Evolutionary conservation across 2,329 filamentous ascomycete species (phyloP).

Genomic region (Cytospora piceicola): DNA sequence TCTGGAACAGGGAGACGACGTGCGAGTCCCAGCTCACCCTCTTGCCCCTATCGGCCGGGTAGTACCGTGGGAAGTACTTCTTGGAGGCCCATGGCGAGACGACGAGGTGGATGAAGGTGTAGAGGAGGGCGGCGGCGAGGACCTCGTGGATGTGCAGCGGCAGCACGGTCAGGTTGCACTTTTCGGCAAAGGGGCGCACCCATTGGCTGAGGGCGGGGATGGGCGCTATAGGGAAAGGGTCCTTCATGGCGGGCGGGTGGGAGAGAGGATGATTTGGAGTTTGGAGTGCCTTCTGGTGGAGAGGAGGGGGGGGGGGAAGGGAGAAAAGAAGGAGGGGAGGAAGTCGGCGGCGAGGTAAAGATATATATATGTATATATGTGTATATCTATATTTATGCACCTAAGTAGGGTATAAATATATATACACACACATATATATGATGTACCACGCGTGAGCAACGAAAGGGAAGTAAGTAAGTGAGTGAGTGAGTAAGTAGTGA

Average conservation of each 20-base stretch:
- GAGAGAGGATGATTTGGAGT: no score
- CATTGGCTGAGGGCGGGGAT: slow-evolving; percentile 60
- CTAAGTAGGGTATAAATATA: neutral
- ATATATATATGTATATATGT: neutral
- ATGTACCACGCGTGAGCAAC: neutral
- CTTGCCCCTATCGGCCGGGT: slow-evolving; percentile 66
- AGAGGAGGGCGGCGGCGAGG: slow-evolving; percentile 65
- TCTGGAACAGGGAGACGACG: slow-evolving; percentile 82
- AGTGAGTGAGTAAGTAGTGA: no score
- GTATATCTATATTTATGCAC: neutral
- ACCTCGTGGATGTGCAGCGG: slow-evolving; percentile 81
- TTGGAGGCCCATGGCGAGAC: slow-evolving; percentile 70
- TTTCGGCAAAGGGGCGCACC: slow-evolving; percentile 67
- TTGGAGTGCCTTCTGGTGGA: neutral
- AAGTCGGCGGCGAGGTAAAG: neutral
- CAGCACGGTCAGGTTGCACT: slow-evolving; percentile 65
- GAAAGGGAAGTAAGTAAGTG: neutral
- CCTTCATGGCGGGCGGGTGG: slow-evolving; percentile 63
- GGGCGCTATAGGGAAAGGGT: slow-evolving; percentile 70
- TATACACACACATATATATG: neutral
- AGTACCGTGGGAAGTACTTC: slow-evolving; percentile 64
- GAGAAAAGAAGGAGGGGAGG: neutral
- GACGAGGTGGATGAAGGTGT: slow-evolving; percentile 68
- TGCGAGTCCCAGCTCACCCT: slow-evolving; percentile 85
- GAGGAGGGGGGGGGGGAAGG: slow-evolving; percentile 1